Conservation (phyloP, 208 protist species). For the Trypanosoma scelopori region DNA sequence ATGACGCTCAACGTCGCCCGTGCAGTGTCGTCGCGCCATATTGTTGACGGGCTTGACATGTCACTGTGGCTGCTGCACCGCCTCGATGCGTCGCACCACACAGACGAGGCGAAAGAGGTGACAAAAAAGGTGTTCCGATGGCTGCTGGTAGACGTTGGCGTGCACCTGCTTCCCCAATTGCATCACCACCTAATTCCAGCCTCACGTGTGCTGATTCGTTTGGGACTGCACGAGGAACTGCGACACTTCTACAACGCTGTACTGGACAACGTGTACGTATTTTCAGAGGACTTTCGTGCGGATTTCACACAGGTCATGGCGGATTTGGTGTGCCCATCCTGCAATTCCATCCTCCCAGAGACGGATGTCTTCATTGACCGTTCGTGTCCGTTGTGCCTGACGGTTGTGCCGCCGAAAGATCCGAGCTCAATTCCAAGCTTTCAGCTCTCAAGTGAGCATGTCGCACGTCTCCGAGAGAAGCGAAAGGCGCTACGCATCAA, state of each 20-base stretch:
- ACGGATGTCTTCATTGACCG: constrained; percentile 67
- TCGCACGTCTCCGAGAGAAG: constrained; percentile 46
- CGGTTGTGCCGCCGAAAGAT: constrained; percentile 59
- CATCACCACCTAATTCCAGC: constrained; percentile 75
- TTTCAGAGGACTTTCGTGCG: constrained; percentile 55
- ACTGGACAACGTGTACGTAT: constrained; percentile 72
- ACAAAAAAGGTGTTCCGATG: constrained; percentile 75
- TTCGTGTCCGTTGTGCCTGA: constrained; percentile 66
- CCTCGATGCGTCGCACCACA: constrained; percentile 74
- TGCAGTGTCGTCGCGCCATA: constrained; percentile 46
- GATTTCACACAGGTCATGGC: constrained; percentile 71
- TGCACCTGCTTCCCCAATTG: constrained; percentile 72
- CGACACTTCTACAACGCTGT: constrained; percentile 76
- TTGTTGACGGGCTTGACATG: constrained; percentile 82
- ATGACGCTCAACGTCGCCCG: constrained; percentile 78
- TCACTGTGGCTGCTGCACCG: constrained; percentile 79
- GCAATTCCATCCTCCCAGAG: constrained; percentile 52
- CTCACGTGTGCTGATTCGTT: constrained; percentile 67
- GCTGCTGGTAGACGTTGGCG: constrained; percentile 76
- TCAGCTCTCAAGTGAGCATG: constrained; percentile 66
- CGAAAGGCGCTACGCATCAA: constrained; percentile 38
- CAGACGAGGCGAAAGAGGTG: constrained; percentile 62
- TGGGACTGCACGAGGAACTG: constrained; percentile 69
- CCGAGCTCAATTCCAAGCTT: constrained; percentile 56
- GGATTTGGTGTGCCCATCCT: constrained; percentile 76